Conservation (phyloP, 2,329 filamentous ascomycete species). For the Periconia sp. region DNA sequence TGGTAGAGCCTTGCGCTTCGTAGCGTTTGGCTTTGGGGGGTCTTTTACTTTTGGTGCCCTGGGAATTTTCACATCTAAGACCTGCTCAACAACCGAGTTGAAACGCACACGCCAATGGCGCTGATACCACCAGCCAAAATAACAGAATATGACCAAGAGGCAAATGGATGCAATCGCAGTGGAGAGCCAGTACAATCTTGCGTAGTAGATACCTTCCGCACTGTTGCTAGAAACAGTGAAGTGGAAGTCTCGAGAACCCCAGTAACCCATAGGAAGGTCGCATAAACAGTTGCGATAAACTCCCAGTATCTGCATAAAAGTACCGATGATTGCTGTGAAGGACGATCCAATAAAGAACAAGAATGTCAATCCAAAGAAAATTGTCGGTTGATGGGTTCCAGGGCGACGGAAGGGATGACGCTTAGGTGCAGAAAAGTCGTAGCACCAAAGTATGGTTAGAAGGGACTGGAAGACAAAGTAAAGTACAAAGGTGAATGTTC, state of each 20-base stretch:
- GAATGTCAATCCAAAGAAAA: background rate
- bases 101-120: background rate
- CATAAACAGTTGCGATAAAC: background rate
- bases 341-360: background rate
- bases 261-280: background rate
- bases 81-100: background rate
- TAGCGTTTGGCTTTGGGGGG: too few species aligned
- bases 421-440: background rate
- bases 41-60: too few species aligned
- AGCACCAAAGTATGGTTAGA: background rate
- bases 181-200: background rate
- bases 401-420: background rate
- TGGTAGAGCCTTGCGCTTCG: too few species aligned
- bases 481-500: background rate
- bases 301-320: background rate
- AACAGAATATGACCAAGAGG: background rate
- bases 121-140: background rate
- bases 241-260: background rate
- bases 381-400: too few species aligned
- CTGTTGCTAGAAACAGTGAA: background rate
- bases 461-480: background rate
- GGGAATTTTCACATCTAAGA: background rate
- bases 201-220: background rate
- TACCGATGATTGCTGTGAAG: background rate
- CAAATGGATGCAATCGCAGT: background rate